phyloP scores from a whole-genome alignment of 129 eudicot genomes.

The Arctium lappa region DNA sequence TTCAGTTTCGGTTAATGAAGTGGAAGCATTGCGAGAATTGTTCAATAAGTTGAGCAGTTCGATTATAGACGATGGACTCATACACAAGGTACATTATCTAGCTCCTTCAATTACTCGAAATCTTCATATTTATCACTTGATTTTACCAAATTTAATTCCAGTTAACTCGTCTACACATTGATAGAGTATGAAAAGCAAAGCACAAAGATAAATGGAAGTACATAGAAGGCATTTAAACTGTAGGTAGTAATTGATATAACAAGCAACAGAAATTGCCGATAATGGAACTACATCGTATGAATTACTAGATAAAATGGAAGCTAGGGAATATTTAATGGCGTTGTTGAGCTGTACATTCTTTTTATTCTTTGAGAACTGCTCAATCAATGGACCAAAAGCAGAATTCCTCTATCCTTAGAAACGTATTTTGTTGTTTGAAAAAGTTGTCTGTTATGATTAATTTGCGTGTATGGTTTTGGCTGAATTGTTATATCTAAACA shows the following conservation, averaged over 20 bases:
- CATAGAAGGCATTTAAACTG: neutral
- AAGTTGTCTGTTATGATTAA: too few species aligned
- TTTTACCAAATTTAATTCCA: neutral
- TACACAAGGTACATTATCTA: conserved; percentile 40
- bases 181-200: conserved; percentile 1
- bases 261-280: neutral
- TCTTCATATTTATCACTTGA: neutral
- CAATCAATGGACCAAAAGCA: neutral
- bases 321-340: neutral
- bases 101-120: neutral
- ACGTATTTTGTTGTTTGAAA: too few species aligned
- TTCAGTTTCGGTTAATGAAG: conserved; percentile 53
- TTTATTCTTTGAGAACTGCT: neutral
- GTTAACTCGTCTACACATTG: neutral
- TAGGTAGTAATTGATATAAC: conserved; percentile 10
- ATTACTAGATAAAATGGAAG: neutral
- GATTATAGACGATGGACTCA: conserved; percentile 53
- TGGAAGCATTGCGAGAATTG: conserved; percentile 50
- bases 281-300: conserved; percentile 1
- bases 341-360: neutral
- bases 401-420: neutral
- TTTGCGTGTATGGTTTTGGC: too few species aligned
- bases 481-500: too few species aligned
- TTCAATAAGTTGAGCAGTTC: conserved; percentile 47
- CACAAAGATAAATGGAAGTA: neutral